Evolutionary conservation across 2,329 filamentous ascomycete genomes (phyloP), one percentile per base, ranked within the genome.

Genomic region (Tolypocladium album): DNA sequence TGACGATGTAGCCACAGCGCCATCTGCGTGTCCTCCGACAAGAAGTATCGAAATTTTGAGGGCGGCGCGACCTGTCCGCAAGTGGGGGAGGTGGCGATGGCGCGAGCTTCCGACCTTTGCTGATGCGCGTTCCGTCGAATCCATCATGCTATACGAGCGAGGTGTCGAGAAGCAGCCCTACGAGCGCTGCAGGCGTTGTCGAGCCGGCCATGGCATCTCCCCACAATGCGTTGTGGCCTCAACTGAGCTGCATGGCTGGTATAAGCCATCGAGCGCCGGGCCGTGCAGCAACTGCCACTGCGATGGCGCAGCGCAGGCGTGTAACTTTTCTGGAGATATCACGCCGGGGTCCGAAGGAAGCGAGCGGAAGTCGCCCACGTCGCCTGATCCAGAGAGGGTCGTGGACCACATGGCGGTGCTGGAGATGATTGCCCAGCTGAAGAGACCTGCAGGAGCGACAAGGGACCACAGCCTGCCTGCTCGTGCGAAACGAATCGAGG

Each of bases 341-440:
- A 9, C 15, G 17, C 27, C 47, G 17, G 47, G 0, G 15, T 52
- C 27, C 4, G 27, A 34, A 12, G 47, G 47, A n/a, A 34, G 47
- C 27, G 17, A n/a, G 9, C 27, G 11, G 27, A n/a, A 5, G 3
- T 36, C 27, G 27, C 27, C 27, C 7, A 2, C 15, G 27, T 34
- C 47, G 27, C 47, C 47, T 12, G 27, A 52, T 36, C 17, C 47
- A 34, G 47, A 11, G 5, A n/a, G 47, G 17, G 17, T 66, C 15
- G 61, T 66, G n/a, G 67, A 69, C 43, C 64, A 68, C 43, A 64
- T 68, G 57, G 67, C 67, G 7, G 67, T 69, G 9, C 64, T 68
- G 57, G 67, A 68, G 56, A 60, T 69, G 52, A 68, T 68, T 61
- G 67, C 66, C 5, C 64, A 62, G 55, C 61, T 64, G 39, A 66